A percentile compares a stretch with the other conserved stretches of the same genome.
Conservation (phyloP, 768 basidiomycete species). For the Strobilomyces echinocephalus region DNA sequence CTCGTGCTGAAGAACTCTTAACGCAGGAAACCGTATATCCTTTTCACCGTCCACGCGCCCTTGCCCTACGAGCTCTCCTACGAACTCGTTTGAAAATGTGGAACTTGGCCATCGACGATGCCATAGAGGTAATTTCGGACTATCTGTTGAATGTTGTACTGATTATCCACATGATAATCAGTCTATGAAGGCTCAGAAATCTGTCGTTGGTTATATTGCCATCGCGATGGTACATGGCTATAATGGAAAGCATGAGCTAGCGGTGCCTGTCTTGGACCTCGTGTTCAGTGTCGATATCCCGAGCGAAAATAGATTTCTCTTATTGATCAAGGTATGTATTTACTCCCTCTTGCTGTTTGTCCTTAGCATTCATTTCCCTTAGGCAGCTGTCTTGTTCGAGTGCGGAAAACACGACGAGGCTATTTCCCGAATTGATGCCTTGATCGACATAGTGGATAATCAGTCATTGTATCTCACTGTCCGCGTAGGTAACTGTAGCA, state of each 20-base stretch:
- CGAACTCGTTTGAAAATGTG: too few species aligned
- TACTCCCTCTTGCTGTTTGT: neutral
- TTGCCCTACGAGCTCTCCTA: too few species aligned
- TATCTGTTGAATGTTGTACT: too few species aligned
- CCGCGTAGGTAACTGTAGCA: conserved; percentile 1
- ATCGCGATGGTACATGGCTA: neutral
- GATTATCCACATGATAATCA: neutral
- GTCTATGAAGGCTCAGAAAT: neutral
- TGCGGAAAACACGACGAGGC: conserved; percentile 4
- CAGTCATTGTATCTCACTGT: neutral
- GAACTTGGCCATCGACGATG: too few species aligned
- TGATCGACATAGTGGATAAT: neutral
- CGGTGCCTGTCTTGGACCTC: conserved; percentile 6
- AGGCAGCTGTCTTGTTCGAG: conserved; percentile 6
- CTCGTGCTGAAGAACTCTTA: too few species aligned
- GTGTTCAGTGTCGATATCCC: neutral
- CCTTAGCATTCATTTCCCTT: neutral
- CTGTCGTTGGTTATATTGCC: neutral
- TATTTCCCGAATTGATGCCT: neutral
- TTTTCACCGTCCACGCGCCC: too few species aligned
- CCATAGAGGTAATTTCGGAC: too few species aligned
- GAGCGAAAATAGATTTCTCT: neutral
- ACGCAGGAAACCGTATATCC: too few species aligned
- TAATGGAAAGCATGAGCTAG: neutral
- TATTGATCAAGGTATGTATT: conserved; percentile 5